Evolutionary conservation across 2,329 filamentous ascomycete genomes (phyloP), one percentile per base, ranked within the genome.

Genomic region (Penicillium hesseltinei): DNA sequence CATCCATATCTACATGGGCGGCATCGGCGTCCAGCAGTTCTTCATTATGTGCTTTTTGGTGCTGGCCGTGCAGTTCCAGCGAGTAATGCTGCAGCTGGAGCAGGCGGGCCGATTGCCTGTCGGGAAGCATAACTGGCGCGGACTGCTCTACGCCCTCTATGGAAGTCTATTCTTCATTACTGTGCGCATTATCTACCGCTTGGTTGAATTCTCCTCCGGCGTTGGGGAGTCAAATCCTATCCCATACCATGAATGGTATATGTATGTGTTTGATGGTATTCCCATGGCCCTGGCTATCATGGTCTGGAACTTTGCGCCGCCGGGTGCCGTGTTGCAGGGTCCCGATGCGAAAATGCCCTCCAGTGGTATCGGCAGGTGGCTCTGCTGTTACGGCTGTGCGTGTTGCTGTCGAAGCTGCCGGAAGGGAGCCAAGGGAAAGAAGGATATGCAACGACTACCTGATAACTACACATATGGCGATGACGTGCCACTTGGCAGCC

Each of bases 191-290:
- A 77, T 86, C 54, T 87, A 79, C 66, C 80, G 84, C 8, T 76
- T 82, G 0, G 76, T 84, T n/a, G 83, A 87, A 69, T 86, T 83
- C 71, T 85, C 84, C 60, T 77, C 75, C 50, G 67, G 81, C 5
- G 35, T 46, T 8, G 43, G 47, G 21, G 51, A 35, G 0, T 62
- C 70, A 27, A 69, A 80, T 13, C 71, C 80, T 25, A 71, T 75
- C 23, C 73, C 73, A 7, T 73, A 70, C 21, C 61, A 70, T 43
- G 71, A 75, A 31, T 66, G 75, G 9, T 72, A 68, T 3, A 71
- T 78, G 47, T 76, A 78, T 36, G 67, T 66, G 21, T 70, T 78
- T 13, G 77, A 79, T 57, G 71, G 71, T 0, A 57, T 69, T 6
- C 75, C 75, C 0, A 79, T 79, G 75, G 61, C 75, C 9, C 23